phyloP scores from a whole-genome alignment of 179 eudicot species.

The Spergularia azorica region DNA sequence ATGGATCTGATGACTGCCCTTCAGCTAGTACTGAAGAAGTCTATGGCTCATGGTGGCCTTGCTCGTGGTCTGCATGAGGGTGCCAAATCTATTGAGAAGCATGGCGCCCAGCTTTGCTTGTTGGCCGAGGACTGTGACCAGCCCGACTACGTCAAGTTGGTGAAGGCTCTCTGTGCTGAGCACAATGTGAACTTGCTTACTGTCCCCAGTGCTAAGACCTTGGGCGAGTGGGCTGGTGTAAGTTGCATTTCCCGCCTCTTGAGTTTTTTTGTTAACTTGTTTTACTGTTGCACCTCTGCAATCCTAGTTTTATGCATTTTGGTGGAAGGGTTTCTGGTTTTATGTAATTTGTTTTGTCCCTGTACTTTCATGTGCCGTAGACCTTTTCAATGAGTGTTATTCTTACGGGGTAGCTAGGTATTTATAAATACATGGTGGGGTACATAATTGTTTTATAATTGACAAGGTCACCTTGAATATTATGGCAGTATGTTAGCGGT shows the following conservation, averaged over 20 bases:
- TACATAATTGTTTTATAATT: too few species aligned
- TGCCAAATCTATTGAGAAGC: slow-evolving; percentile 43
- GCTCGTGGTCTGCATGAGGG: slow-evolving; percentile 42
- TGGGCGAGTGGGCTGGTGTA: slow-evolving; percentile 49
- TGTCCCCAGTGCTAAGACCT: slow-evolving; percentile 40
- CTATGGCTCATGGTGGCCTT: slow-evolving; percentile 42
- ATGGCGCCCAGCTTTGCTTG: slow-evolving; percentile 42
- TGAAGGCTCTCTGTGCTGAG: slow-evolving; percentile 42
- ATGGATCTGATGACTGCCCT: slow-evolving; percentile 42
- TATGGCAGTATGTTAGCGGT: too few species aligned
- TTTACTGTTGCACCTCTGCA: too few species aligned
- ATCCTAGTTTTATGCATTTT: too few species aligned
- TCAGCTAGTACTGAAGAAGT: slow-evolving; percentile 38
- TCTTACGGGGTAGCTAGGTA: too few species aligned
- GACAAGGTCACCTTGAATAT: too few species aligned
- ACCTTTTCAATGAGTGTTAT: too few species aligned
- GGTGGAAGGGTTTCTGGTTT: too few species aligned
- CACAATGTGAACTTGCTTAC: slow-evolving; percentile 42
- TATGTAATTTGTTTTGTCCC: too few species aligned
- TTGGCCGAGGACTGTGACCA: slow-evolving; percentile 45
- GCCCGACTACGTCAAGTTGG: slow-evolving; percentile 39
- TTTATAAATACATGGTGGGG: too few species aligned
- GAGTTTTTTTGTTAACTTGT: not conserved
- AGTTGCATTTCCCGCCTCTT: not conserved
- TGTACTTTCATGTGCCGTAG: too few species aligned